Evolutionary conservation across 108 stramenopile species (phyloP), one percentile per base, ranked within the genome.

Genomic region (Cyclotella distinguenda): DNA sequence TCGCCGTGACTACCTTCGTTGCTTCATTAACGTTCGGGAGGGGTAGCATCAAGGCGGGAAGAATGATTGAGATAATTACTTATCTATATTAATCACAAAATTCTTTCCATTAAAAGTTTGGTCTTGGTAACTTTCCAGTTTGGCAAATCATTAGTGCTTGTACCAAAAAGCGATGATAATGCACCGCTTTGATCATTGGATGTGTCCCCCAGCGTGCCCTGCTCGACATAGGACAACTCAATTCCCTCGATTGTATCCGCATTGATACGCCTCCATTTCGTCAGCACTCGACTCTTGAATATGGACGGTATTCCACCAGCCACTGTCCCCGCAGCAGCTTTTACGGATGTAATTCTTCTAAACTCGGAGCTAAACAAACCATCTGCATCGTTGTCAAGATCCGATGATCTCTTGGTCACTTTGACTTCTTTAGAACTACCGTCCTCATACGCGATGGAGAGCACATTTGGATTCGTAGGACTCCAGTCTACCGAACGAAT

Each of bases 321-420:
- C 44, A 69, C 55, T 13, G 42, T 27, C 3, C 59, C 40, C 45
- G 32, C 9, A 15, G 55, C 12, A 3, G 68, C 62, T 23, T 70
- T 73, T 52, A 81, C 79, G 16, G 48, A 66, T 27, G 80, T 83
- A 30, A 91, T 67, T 36, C 90, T 78, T 58, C 82, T 83, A 51
- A 87, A 92, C 61, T 92, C 88, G 12, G 84, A 86, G 34, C 72
- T 74, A 3, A 80, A 86, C 9, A 89, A 71, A 42, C 40, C 45
- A 15, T 45, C 53, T 42, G 58, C 70, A 33, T 81, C 66, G 13
- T 61, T 74, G 26, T 61, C 72, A 11, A 65, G 54, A 68, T 87
- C 86, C 6, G 74, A 77, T 7, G 88, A 75, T 11, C 91, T 81
- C 56, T 92, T 92, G 7, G 91, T 92, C 7, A 88, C 86, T 62